Evolutionary conservation across 805 yeast genomes (phyloP).

Genomic region (Hanseniaspora nectarophila): DNA sequence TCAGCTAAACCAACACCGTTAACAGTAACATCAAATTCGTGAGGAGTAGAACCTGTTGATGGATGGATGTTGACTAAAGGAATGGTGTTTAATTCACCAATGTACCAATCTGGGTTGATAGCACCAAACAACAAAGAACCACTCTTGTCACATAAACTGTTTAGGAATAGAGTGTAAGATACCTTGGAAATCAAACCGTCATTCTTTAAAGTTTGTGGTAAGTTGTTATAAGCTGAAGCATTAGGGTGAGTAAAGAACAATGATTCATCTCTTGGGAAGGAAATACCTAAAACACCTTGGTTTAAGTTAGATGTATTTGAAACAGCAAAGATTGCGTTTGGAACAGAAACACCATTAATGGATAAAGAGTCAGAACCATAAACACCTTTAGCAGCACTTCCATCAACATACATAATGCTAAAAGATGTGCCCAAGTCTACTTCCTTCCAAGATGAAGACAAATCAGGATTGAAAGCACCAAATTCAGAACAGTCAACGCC

Average conservation of each 20-base stretch:
- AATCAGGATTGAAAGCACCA: neutral
- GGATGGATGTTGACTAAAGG: slow-evolving; percentile 36
- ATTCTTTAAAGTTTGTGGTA: slow-evolving; percentile 49
- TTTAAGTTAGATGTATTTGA: slow-evolving; percentile 56
- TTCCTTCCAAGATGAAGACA: neutral
- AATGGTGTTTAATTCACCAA: slow-evolving; percentile 38
- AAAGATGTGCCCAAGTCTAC: slow-evolving; percentile 20
- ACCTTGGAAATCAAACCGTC: slow-evolving; percentile 45
- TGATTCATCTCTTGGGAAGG: slow-evolving; percentile 55
- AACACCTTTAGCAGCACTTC: slow-evolving; percentile 33
- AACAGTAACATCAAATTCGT: slow-evolving; percentile 23
- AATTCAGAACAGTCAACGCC: no score
- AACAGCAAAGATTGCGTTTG: slow-evolving; percentile 56
- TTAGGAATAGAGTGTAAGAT: slow-evolving; percentile 53
- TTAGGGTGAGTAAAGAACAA: slow-evolving; percentile 36
- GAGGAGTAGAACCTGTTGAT: slow-evolving; percentile 17
- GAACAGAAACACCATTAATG: slow-evolving; percentile 40
- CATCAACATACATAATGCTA: slow-evolving; percentile 42
- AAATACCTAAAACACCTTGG: slow-evolving; percentile 55
- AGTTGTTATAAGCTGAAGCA: slow-evolving; percentile 39
- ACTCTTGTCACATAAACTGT: slow-evolving; percentile 29
- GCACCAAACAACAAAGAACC: slow-evolving; percentile 64
- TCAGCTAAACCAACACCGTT: slow-evolving; percentile 21
- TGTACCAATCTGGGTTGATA: slow-evolving; percentile 49
- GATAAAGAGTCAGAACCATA: slow-evolving; percentile 45